Percentiles rank a stretch among this genome's conserved stretches.
Conservation (phyloP, 352 stramenopile genomes). For the Phytophthora fragariaefolia region DNA sequence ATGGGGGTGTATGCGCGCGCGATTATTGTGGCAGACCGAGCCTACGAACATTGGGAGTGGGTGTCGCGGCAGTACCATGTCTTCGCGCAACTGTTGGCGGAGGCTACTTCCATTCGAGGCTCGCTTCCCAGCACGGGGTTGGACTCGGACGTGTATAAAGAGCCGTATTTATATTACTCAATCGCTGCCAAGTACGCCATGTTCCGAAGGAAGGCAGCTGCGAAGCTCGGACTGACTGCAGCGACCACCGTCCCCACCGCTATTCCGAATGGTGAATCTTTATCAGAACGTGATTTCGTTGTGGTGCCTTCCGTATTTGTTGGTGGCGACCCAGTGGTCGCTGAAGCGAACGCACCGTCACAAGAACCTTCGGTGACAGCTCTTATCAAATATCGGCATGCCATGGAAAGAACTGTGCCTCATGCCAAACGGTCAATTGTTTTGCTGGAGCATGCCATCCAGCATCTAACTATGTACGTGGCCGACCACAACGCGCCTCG, state of each 20-base stretch:
- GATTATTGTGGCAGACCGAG: conserved; percentile 60
- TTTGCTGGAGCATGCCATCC: conserved; percentile 77
- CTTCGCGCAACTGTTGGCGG: conserved; percentile 82
- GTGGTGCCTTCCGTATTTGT: conserved; percentile 78
- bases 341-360: conserved; percentile 42
- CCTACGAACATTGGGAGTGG: conserved; percentile 88
- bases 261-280: conserved; percentile 23
- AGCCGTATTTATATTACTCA: conserved; percentile 88
- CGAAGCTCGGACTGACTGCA: conserved; percentile 54
- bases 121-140: conserved; percentile 58
- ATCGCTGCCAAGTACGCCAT: conserved; percentile 88
- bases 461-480: conserved; percentile 74
- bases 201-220: conserved; percentile 70
- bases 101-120: conserved; percentile 75
- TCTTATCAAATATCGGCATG: conserved; percentile 73
- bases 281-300: conserved; percentile 63
- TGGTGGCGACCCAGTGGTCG: conserved; percentile 72
- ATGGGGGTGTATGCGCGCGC: conserved; percentile 69
- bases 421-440: conserved; percentile 80
- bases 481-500: conserved; percentile 70
- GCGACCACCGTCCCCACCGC: conserved; percentile 25
- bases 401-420: conserved; percentile 59
- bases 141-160: conserved; percentile 86
- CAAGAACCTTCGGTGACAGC: conserved; percentile 58
- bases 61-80: conserved; percentile 88